Percentiles rank a stretch among this genome's conserved stretches.
Evolutionary conservation across 495 filamentous ascomycete genomes (phyloP).

Genomic region (Xylaria telfairii): DNA sequence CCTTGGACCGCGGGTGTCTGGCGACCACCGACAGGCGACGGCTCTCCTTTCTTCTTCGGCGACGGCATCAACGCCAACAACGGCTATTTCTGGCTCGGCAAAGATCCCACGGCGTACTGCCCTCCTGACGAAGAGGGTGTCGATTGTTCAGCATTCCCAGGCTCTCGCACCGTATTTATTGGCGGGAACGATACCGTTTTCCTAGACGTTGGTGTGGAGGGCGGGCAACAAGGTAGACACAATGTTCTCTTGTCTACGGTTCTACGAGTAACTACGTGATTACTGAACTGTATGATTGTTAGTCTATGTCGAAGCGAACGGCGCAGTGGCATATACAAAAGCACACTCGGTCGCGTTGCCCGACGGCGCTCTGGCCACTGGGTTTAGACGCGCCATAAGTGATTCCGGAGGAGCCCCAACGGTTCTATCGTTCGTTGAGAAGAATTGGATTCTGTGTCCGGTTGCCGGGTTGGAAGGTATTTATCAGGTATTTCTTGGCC

Average conservation of each 20-base stretch:
- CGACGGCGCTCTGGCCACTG: background rate
- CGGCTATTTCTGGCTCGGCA: too few relatives aligned
- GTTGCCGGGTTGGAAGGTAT: background rate
- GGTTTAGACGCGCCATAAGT: background rate
- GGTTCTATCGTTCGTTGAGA: background rate
- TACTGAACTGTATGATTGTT: background rate
- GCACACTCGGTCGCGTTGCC: background rate
- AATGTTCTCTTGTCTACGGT: background rate
- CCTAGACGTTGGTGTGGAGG: background rate
- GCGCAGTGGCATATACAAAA: background rate
- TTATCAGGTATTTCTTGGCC: background rate
- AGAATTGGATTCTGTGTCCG: background rate
- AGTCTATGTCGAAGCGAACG: background rate
- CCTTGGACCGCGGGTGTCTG: too few relatives aligned
- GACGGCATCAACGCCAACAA: too few relatives aligned
- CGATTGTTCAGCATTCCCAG: background rate
- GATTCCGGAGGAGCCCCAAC: background rate
- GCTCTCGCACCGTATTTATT: background rate
- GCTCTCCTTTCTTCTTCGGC: too few relatives aligned
- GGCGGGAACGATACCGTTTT: background rate
- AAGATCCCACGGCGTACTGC: too few relatives aligned
- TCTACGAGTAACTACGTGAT: background rate
- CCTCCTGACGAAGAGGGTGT: too few relatives aligned
- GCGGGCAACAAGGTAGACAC: background rate
- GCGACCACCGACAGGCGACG: too few relatives aligned